Base-by-base conservation (phyloP, 176 grass and related monocot genomes). In the Ensete glaucum region DNA sequence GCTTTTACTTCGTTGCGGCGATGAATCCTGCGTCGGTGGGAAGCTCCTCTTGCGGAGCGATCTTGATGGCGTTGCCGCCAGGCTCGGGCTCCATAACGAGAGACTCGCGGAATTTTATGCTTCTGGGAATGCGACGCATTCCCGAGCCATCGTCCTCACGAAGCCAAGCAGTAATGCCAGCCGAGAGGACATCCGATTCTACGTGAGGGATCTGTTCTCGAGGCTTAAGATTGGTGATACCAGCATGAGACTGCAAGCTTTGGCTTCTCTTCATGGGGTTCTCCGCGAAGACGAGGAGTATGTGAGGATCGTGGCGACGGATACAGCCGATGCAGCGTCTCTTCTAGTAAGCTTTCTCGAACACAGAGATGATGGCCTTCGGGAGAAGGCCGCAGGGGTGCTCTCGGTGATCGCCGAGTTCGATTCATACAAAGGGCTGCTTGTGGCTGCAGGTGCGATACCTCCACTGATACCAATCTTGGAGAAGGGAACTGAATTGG, bases 171-270 rank as follows among this genome's bases (percentile, higher is more conserved):
- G 13, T 7, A 88, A 77, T 60, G 90, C 94, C 19, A 63, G 66
- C 24, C 17, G 81, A 53, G 84, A 85, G 24, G 90, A 89, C 77
- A 90, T 93, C 74, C 77, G 63, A 78, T 89, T 90, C 82, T 98
- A 87, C 78, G 81, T 89, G 50, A 91, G 79, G 69, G 94, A 98
- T 69, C 78, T 98, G 52, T 91, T 98, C 80, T 93, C 73, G 27
- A 81, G 94, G 77, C 71, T 98, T 55, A 87, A 73, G 85, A 83
- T 93, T 27, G 90, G 85, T 20, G 77, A 83, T 20, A 67, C 60
- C 4, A 81, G 59, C 50, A 71, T 71, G 85, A 72, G 73, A 53
- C 19, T 82, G 17, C 68, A 85, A 62, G 85, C 90, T 27, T n/a
- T 93, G 72, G 67, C 74, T 76, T 73, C 80, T 21, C 89, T 98